These are phyloP conservation scores for Rosa persica DNA, from an alignment of 306 rosid species.

Conservation along the genomic window DNA sequence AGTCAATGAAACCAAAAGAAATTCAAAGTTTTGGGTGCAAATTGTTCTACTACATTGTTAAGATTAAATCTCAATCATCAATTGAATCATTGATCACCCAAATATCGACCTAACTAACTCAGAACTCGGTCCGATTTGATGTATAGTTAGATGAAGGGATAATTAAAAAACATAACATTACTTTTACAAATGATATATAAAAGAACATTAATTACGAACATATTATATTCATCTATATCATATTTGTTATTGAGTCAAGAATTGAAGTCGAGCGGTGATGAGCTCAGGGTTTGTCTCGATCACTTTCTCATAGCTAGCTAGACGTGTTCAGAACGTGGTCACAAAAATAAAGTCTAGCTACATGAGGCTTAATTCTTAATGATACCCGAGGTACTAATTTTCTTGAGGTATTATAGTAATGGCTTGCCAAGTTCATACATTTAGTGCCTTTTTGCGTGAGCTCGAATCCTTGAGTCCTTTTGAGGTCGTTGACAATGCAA, in stretches of 20 bases:
- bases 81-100: background rate
- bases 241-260: too few species aligned
- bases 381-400: background rate
- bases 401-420: background rate
- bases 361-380: background rate
- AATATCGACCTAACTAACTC: background rate
- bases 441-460: background rate
- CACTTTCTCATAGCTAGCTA: too few species aligned
- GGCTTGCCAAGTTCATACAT: background rate
- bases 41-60: background rate
- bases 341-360: background rate
- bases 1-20: background rate
- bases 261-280: too few species aligned
- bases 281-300: too few species aligned
- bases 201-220: too few species aligned
- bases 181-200: too few species aligned
- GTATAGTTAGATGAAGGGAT: too few species aligned
- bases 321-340: background rate
- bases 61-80: too few species aligned
- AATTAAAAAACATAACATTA: too few species aligned
- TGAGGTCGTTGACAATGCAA: conserved; percentile 20
- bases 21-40: background rate
- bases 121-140: too few species aligned
- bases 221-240: too few species aligned
- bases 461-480: background rate